Conservation (phyloP, 1,284 basidiomycete genomes). For the Melampsora americana region DNA sequence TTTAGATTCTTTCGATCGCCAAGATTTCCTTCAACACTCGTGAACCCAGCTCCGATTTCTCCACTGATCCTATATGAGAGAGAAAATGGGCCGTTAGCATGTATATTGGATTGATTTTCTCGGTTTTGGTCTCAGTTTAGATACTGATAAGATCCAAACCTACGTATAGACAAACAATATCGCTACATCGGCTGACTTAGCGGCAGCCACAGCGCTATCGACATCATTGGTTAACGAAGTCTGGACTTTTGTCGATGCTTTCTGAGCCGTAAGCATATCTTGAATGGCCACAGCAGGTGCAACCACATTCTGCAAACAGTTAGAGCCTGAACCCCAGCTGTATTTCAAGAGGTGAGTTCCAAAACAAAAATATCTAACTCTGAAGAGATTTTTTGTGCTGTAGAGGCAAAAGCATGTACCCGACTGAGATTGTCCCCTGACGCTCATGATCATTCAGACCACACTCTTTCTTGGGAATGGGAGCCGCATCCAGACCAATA, state of each 20-base stretch:
- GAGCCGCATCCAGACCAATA: slow-evolving; percentile 40
- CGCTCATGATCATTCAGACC: neutral
- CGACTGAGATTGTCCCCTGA: neutral
- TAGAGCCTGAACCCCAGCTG: slow-evolving; percentile 40
- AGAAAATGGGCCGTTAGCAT: neutral
- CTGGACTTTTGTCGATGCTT: slow-evolving; percentile 19
- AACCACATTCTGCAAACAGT: slow-evolving; percentile 30
- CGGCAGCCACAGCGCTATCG: slow-evolving; percentile 44
- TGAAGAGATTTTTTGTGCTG: no score
- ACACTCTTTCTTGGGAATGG: slow-evolving; percentile 2
- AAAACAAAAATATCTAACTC: no score
- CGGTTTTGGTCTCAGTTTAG: neutral
- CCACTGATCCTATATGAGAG: neutral
- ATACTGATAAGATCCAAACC: neutral
- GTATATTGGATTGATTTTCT: neutral
- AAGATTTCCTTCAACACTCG: neutral
- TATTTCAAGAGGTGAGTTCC: neutral
- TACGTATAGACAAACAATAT: slow-evolving; percentile 45
- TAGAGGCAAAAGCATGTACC: neutral
- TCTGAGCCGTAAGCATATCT: slow-evolving; percentile 3
- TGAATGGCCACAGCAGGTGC: slow-evolving; percentile 34
- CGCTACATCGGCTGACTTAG: slow-evolving; percentile 34
- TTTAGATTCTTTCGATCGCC: slow-evolving; percentile 51
- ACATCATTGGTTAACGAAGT: slow-evolving; percentile 26
- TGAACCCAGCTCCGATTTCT: neutral